Percentiles rank a stretch among this genome's conserved stretches.
phyloP scores from a whole-genome alignment of 768 basidiomycete genomes.

The Auricularia heimuer region DNA sequence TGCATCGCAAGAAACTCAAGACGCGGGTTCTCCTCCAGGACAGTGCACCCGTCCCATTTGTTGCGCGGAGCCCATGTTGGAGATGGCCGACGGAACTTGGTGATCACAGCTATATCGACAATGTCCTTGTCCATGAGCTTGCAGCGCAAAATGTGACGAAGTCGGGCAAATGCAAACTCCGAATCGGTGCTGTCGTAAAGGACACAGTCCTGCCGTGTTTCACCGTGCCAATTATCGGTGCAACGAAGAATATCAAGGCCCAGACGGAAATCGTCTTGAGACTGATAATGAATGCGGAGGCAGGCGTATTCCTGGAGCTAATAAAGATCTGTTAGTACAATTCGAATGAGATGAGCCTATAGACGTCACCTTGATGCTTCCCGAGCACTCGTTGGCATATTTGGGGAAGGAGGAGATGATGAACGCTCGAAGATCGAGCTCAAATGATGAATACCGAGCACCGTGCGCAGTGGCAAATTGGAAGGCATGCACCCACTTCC shows the following conservation, averaged over 20 bases:
- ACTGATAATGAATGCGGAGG: slow-evolving; percentile 18
- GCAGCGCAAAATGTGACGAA: not conserved
- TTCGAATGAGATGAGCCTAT: not conserved
- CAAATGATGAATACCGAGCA: no score
- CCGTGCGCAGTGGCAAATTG: no score
- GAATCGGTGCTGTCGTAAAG: slow-evolving; percentile 11
- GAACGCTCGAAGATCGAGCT: no score
- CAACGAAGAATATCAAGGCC: slow-evolving; percentile 18
- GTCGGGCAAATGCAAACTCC: not conserved
- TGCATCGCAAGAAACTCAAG: slow-evolving; percentile 6
- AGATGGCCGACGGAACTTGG: not conserved
- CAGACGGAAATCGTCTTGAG: slow-evolving; percentile 19
- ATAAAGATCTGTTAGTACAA: not conserved
- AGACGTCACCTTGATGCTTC: no score
- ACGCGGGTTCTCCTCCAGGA: slow-evolving; percentile 11
- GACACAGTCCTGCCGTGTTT: slow-evolving; percentile 13
- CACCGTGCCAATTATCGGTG: slow-evolving; percentile 18
- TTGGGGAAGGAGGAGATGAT: no score
- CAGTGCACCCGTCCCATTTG: slow-evolving; percentile 13
- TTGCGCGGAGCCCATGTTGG: slow-evolving; percentile 12
- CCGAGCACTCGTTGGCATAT: no score
- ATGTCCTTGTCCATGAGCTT: not conserved
- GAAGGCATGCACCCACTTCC: no score
- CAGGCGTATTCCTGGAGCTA: slow-evolving; percentile 12
- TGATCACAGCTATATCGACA: slow-evolving; percentile 14